phyloP scores from a whole-genome alignment of 805 yeast genomes.

The Barnettozyma sucrosica region DNA sequence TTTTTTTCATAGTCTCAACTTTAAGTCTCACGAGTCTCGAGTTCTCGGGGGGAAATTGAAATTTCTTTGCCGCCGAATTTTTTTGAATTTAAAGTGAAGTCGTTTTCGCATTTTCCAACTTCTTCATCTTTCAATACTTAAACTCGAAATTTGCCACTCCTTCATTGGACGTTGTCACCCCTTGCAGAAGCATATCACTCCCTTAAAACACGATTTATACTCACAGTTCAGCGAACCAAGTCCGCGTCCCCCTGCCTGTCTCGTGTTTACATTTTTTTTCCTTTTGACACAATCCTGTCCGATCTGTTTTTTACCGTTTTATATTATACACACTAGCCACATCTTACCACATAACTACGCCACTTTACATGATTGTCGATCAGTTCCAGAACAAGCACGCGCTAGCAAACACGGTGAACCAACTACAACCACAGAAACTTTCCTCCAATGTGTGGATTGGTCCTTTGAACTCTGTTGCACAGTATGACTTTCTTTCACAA shows the following conservation, averaged over 20 bases:
- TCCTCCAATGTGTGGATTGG: conserved; percentile 40
- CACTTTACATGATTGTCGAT: conserved; percentile 11
- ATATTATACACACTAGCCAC: background rate
- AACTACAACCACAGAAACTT: conserved; percentile 36
- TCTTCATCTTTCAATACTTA: background rate
- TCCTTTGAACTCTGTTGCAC: conserved; percentile 38
- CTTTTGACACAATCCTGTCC: background rate
- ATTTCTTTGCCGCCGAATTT: background rate
- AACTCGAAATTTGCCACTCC: background rate
- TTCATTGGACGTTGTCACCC: background rate
- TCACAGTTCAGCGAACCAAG: background rate
- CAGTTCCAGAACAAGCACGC: conserved; percentile 23
- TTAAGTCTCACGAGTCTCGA: background rate
- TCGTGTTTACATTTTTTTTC: background rate
- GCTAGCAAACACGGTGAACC: conserved; percentile 23
- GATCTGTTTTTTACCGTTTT: background rate
- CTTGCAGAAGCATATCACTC: background rate
- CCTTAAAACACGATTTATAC: background rate
- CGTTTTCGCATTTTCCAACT: background rate
- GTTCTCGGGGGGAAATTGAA: background rate
- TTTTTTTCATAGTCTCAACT: background rate
- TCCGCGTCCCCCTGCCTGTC: background rate
- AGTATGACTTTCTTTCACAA: conserved; percentile 30
- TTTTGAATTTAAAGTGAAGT: background rate
- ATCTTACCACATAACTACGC: background rate